These are phyloP conservation scores for Colletotrichum sp. DNA, from an alignment of 2,329 filamentous ascomycete species.

Conservation along the genomic window DNA sequence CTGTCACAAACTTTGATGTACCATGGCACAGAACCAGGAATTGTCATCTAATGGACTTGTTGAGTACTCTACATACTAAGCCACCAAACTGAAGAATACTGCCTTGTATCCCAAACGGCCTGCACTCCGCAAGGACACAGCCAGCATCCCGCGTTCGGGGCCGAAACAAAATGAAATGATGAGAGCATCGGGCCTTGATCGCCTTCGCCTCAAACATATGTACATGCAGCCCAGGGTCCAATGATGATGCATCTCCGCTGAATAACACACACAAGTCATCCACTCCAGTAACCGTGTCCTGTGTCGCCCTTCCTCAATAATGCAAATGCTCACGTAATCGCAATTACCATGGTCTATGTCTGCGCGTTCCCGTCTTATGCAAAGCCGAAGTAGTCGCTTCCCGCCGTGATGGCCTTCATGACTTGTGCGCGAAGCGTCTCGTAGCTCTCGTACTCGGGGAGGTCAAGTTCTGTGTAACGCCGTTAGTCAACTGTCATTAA, in stretches of 20 bases:
- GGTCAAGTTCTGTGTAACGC: conserved; percentile 79
- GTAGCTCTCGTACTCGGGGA: conserved; percentile 98
- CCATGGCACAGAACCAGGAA: neutral
- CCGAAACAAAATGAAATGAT: neutral
- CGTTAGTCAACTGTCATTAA: neutral
- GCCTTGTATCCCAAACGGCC: neutral
- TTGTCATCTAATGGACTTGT: neutral
- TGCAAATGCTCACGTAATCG: conserved; percentile 17
- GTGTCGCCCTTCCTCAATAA: conserved; percentile 8
- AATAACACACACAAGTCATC: conserved; percentile 4
- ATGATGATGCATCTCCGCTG: neutral
- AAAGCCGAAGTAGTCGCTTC: conserved; percentile 97
- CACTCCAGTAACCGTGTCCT: conserved; percentile 1
- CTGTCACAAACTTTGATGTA: neutral
- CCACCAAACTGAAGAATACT: neutral
- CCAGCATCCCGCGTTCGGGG: neutral
- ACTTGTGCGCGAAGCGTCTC: conserved; percentile 86
- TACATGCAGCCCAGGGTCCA: neutral
- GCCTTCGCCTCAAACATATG: neutral
- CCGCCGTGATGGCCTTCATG: conserved; percentile 95
- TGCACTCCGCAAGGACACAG: conserved; percentile 10
- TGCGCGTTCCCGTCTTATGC: conserved; percentile 60
- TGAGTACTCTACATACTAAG: conserved; percentile 12
- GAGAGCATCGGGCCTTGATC: neutral
- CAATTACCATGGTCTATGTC: conserved; percentile 13